Evolutionary conservation across 2,329 filamentous ascomycete genomes (phyloP).

Genomic region (Xylaria sp.): DNA sequence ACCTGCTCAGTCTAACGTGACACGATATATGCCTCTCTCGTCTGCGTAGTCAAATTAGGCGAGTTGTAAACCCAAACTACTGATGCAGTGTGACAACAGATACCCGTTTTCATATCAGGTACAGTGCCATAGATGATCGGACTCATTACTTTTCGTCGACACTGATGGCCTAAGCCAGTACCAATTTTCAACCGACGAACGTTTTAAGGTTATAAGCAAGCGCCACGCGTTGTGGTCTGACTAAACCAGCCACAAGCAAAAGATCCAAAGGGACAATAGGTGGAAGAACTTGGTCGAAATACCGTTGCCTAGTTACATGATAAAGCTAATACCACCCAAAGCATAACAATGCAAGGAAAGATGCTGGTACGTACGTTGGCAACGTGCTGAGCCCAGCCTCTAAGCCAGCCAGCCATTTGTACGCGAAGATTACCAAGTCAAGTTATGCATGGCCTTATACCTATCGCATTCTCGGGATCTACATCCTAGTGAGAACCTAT

Average conservation of each 20-base stretch:
- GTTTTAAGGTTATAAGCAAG: slow-evolving; percentile 35
- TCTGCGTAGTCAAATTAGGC: slow-evolving; percentile 16
- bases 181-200: slow-evolving; percentile 3
- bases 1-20: slow-evolving; percentile 32
- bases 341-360: background rate
- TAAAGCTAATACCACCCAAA: slow-evolving; percentile 10
- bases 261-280: background rate
- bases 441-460: slow-evolving; percentile 24
- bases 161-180: background rate
- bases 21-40: slow-evolving; percentile 29
- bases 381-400: slow-evolving; percentile 13
- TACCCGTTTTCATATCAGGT: slow-evolving; percentile 3
- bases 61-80: slow-evolving; percentile 24
- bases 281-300: background rate
- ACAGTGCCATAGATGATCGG: slow-evolving; percentile 10
- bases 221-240: slow-evolving; percentile 23
- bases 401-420: slow-evolving; percentile 23
- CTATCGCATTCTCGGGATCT: slow-evolving; percentile 28
- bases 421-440: slow-evolving; percentile 24
- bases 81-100: slow-evolving; percentile 24
- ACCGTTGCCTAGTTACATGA: background rate
- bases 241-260: slow-evolving; percentile 4
- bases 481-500: slow-evolving; percentile 26
- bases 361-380: background rate
- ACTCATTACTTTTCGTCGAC: slow-evolving; percentile 3